Conservation (phyloP, 768 basidiomycete species). For the Auricularia sp. region DNA sequence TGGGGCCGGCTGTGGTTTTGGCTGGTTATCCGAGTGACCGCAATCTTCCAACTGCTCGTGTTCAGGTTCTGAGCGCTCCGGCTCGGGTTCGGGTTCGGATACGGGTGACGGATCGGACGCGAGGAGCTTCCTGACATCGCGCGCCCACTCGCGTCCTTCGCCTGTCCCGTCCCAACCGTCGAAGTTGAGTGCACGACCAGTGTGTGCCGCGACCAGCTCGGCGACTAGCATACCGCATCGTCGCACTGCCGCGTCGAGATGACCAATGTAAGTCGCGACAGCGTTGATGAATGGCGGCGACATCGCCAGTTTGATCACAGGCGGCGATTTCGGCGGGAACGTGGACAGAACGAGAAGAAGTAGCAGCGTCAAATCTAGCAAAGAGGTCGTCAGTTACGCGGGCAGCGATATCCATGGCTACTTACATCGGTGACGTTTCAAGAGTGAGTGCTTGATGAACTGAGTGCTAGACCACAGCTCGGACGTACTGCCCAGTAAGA, state of each 20-base stretch:
- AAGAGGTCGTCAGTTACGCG: neutral
- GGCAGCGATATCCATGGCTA: constrained; percentile 7
- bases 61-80: neutral
- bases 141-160: constrained; percentile 53
- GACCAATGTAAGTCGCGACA: constrained; percentile 65
- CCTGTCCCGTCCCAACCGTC: constrained; percentile 75
- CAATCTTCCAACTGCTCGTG: neutral
- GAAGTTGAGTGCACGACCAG: constrained; percentile 64
- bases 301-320: constrained; percentile 36
- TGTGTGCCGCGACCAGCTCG: constrained; percentile 58
- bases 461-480: constrained; percentile 67
- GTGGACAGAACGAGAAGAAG: constrained; percentile 57
- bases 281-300: constrained; percentile 55
- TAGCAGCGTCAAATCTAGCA: constrained; percentile 60
- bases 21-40: neutral
- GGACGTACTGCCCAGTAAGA: neutral
- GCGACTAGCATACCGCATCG: constrained; percentile 89
- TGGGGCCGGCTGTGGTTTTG: neutral
- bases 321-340: constrained; percentile 40
- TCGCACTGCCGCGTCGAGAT: constrained; percentile 65
- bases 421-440: constrained; percentile 69
- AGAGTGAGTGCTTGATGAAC: constrained; percentile 69
- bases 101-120: neutral
- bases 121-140: constrained; percentile 38
- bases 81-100: neutral